A percentile compares a stretch with the other conserved stretches of the same genome.
phyloP scores from a whole-genome alignment of 2,329 filamentous ascomycete species.

The Fusarium drepaniforme region DNA sequence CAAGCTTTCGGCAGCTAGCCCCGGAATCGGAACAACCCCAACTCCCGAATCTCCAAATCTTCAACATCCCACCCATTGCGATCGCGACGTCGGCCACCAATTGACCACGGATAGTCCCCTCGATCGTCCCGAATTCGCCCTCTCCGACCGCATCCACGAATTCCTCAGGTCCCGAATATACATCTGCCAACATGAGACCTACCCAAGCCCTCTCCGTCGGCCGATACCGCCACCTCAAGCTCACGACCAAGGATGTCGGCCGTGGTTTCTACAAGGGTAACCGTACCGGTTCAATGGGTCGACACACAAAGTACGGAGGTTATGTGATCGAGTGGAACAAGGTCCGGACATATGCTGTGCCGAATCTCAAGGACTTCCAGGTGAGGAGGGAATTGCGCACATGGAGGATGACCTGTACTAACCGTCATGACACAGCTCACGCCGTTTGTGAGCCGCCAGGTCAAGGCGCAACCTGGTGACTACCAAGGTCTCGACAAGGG shows the following conservation, averaged over 20 bases:
- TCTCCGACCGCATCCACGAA: conserved; percentile 3
- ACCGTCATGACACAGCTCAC: conserved; percentile 69
- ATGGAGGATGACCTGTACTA: conserved; percentile 12
- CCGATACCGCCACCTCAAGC: conserved; percentile 78
- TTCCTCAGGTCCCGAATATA: neutral
- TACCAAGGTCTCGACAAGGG: conserved; percentile 67
- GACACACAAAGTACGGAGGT: conserved; percentile 84
- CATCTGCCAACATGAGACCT: conserved; percentile 68
- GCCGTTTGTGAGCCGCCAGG: conserved; percentile 78
- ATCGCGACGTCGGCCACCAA: conserved; percentile 10
- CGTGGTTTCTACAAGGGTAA: conserved; percentile 99
- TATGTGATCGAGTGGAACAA: conserved; percentile 89
- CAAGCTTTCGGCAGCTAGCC: conserved; percentile 22
- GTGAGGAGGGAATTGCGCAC: conserved; percentile 59
- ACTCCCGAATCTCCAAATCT: conserved; percentile 36
- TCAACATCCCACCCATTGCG: conserved; percentile 31
- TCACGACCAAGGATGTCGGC: conserved; percentile 94
- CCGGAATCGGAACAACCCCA: conserved; percentile 49
- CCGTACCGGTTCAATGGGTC: conserved; percentile 87
- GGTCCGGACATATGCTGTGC: conserved; percentile 91
- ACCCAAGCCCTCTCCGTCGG: conserved; percentile 75
- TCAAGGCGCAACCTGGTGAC: conserved; percentile 65
- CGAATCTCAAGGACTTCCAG: conserved; percentile 77
- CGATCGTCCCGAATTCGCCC: conserved; percentile 12
- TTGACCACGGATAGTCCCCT: conserved; percentile 21